These are phyloP conservation scores for Cladosporium sp. DNA, from an alignment of 2,329 filamentous ascomycete genomes.

Conservation along the genomic window DNA sequence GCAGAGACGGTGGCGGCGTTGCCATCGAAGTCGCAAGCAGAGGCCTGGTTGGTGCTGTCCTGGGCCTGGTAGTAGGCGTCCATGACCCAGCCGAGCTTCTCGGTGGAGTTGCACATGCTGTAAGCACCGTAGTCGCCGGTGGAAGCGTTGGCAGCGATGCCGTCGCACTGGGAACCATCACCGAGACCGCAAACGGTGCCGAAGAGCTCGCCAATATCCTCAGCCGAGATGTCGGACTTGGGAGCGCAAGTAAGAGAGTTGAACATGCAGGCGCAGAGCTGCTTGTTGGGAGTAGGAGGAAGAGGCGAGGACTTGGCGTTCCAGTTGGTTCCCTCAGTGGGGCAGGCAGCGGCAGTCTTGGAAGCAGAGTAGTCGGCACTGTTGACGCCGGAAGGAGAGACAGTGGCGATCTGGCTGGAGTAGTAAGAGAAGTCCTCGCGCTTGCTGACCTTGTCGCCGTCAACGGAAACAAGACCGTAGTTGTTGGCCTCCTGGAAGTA, in stretches of 20 bases:
- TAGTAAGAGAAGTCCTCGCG: slow-evolving; percentile 75
- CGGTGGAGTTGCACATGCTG: slow-evolving; percentile 69
- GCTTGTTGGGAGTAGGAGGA: slow-evolving; percentile 75
- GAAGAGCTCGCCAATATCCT: slow-evolving; percentile 64
- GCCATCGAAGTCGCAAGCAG: slow-evolving; percentile 72
- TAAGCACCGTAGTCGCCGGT: slow-evolving; percentile 73
- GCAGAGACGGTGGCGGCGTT: slow-evolving; percentile 58
- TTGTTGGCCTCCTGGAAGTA: slow-evolving; percentile 91
- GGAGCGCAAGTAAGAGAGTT: slow-evolving; percentile 70
- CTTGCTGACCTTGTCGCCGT: slow-evolving; percentile 61
- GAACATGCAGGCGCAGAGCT: slow-evolving; percentile 85
- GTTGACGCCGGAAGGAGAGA: slow-evolving; percentile 65
- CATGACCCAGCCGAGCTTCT: slow-evolving; percentile 73
- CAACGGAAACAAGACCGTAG: slow-evolving; percentile 73
- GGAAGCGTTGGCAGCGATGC: slow-evolving; percentile 67
- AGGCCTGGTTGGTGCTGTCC: slow-evolving; percentile 41
- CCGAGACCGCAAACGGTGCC: slow-evolving; percentile 65
- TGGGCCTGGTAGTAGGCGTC: slow-evolving; percentile 69
- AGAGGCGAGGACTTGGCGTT: slow-evolving; percentile 64
- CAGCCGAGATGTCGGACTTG: slow-evolving; percentile 47
- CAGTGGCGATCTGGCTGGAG: slow-evolving; percentile 67
- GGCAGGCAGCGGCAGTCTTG: slow-evolving; percentile 72
- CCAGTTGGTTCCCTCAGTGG: slow-evolving; percentile 66
- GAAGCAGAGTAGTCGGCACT: slow-evolving; percentile 69
- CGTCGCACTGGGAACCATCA: slow-evolving; percentile 58